These are phyloP conservation scores for Trametes cinnabarina DNA, from an alignment of 768 basidiomycete species.

Conservation along the genomic window DNA sequence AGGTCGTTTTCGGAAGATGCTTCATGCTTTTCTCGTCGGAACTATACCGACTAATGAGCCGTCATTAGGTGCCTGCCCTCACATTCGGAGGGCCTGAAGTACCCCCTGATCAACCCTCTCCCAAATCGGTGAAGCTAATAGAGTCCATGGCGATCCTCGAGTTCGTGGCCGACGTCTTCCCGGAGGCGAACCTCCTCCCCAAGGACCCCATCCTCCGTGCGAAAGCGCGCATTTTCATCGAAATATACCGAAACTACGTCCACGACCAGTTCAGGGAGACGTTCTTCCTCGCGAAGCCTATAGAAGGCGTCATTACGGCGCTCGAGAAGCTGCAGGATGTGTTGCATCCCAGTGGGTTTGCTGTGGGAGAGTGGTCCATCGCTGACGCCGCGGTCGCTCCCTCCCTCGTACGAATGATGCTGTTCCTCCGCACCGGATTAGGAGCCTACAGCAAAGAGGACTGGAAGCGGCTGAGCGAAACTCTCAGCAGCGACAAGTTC, in stretches of 20 bases:
- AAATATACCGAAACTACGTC: slow-evolving; percentile 46
- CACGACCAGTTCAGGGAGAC: slow-evolving; percentile 34
- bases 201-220: slow-evolving; percentile 54
- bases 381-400: slow-evolving; percentile 64
- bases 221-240: slow-evolving; percentile 58
- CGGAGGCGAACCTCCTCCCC: slow-evolving; percentile 49
- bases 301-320: slow-evolving; percentile 42
- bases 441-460: slow-evolving; percentile 50
- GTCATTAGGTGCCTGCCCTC: slow-evolving; percentile 50
- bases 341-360: slow-evolving; percentile 48
- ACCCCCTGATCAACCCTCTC: slow-evolving; percentile 52
- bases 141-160: slow-evolving; percentile 66
- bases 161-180: slow-evolving; percentile 60
- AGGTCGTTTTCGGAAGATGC: no score
- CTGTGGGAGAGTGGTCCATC: slow-evolving; percentile 45
- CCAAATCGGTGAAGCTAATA: slow-evolving; percentile 55
- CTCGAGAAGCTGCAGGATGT: slow-evolving; percentile 48
- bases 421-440: slow-evolving; percentile 45
- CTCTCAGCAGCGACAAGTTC: slow-evolving; percentile 45
- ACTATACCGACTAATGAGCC: neutral
- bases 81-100: slow-evolving; percentile 59
- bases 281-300: slow-evolving; percentile 39
- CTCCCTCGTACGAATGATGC: slow-evolving; percentile 51
- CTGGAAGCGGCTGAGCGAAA: slow-evolving; percentile 42
- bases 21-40: neutral